These are phyloP conservation scores for Wickerhamiella siamensis DNA, from an alignment of 805 yeast genomes.

Conservation along the genomic window DNA sequence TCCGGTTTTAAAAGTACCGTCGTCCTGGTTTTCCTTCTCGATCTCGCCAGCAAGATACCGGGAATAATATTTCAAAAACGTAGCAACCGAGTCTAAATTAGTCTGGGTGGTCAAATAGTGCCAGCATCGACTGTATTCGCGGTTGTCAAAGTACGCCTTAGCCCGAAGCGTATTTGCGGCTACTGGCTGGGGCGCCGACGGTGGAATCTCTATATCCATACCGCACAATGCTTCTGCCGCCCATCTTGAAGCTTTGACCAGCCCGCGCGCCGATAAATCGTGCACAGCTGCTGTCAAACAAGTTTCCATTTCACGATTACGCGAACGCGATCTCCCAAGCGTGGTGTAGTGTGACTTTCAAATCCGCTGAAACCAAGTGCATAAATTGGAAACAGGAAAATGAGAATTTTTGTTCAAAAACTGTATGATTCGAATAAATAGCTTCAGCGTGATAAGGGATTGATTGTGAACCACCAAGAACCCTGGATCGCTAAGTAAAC, in stretches of 20 bases:
- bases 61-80: constrained; percentile 56
- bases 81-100: constrained; percentile 21
- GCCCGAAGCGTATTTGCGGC: constrained; percentile 47
- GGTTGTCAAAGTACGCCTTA: constrained; percentile 58
- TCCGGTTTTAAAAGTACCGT: constrained; percentile 41
- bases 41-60: constrained; percentile 65
- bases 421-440: too few species aligned
- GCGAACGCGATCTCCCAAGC: too few species aligned
- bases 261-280: constrained; percentile 40
- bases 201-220: constrained; percentile 22
- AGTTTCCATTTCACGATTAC: constrained; percentile 1
- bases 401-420: too few species aligned
- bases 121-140: constrained; percentile 73
- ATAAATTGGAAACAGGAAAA: too few species aligned
- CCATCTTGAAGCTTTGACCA: constrained; percentile 59
- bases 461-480: too few species aligned
- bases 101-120: constrained; percentile 37
- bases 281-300: constrained; percentile 24
- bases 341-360: too few species aligned
- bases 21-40: constrained; percentile 52
- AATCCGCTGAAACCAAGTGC: too few species aligned
- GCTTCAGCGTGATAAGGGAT: neutral
- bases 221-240: constrained; percentile 67
- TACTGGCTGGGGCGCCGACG: constrained; percentile 8
- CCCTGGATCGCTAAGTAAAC: too few species aligned